phyloP scores from a whole-genome alignment of 495 filamentous ascomycete species.

The Aspergillus asperescens region DNA sequence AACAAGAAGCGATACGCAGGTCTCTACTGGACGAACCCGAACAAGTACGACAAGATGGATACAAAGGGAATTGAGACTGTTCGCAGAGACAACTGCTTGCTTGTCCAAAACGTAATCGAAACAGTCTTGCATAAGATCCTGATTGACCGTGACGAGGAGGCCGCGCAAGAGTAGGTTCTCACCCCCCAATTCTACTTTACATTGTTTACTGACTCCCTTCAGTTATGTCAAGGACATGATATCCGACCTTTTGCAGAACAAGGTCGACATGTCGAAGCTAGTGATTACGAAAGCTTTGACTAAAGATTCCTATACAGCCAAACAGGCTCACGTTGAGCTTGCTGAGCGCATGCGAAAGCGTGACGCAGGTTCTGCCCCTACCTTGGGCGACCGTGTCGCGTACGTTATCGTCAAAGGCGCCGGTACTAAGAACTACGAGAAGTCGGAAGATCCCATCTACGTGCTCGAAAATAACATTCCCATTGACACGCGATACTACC shows the following conservation, averaged over 20 bases:
- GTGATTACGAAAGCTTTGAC: conserved; percentile 97
- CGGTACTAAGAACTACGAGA: conserved; percentile 87
- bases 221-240: conserved; percentile 98
- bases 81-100: conserved; percentile 87
- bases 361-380: conserved; percentile 91
- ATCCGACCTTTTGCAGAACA: conserved; percentile 92
- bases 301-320: conserved; percentile 74
- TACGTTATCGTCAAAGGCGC: conserved; percentile 97
- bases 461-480: conserved; percentile 97
- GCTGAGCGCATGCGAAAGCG: conserved; percentile 93
- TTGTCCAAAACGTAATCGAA: conserved; percentile 97
- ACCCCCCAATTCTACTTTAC: not conserved
- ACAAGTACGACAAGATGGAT: conserved; percentile 99
- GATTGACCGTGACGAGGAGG: conserved; percentile 83
- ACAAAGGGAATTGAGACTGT: conserved; percentile 99
- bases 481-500: conserved; percentile 97
- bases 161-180: conserved; percentile 79
- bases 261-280: conserved; percentile 97
- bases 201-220: conserved; percentile 10
- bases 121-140: conserved; percentile 92
- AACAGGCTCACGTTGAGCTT: conserved; percentile 93
- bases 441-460: conserved; percentile 92
- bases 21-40: conserved; percentile 89
- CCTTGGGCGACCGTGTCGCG: conserved; percentile 89
- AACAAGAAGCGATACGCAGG: conserved; percentile 99